Percentiles rank a stretch among this genome's conserved stretches.
Conservation (phyloP, 1,139 yeast genomes). For the Zygosaccharomyces sapae region DNA sequence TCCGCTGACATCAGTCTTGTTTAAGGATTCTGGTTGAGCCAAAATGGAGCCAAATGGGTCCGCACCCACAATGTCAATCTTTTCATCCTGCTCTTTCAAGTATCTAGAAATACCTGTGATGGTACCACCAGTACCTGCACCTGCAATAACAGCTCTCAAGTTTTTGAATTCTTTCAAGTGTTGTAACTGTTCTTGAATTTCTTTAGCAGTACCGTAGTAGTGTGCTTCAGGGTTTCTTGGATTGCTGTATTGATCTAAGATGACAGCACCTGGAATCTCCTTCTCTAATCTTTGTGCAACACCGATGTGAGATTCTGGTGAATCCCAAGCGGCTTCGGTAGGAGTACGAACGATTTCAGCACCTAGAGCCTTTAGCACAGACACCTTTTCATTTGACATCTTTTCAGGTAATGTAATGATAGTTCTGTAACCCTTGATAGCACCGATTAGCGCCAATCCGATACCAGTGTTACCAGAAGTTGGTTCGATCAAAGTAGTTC, state of each 20-base stretch:
- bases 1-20: slow-evolving; percentile 49
- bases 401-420: slow-evolving; percentile 88
- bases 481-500: slow-evolving; percentile 78
- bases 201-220: slow-evolving; percentile 79
- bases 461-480: slow-evolving; percentile 89
- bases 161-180: slow-evolving; percentile 51
- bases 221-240: slow-evolving; percentile 80
- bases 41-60: slow-evolving; percentile 86
- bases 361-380: slow-evolving; percentile 83
- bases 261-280: slow-evolving; percentile 83
- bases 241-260: slow-evolving; percentile 79
- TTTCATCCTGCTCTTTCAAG: slow-evolving; percentile 65
- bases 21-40: slow-evolving; percentile 75
- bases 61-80: slow-evolving; percentile 67
- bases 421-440: slow-evolving; percentile 81
- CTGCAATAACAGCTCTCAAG: slow-evolving; percentile 74
- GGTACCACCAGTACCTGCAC: slow-evolving; percentile 92
- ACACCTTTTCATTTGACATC: slow-evolving; percentile 88
- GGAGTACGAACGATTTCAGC: slow-evolving; percentile 92
- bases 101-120: slow-evolving; percentile 79
- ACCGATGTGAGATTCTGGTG: slow-evolving; percentile 89
- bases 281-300: slow-evolving; percentile 77
- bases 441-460: slow-evolving; percentile 83
- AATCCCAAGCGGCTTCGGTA: slow-evolving; percentile 90
- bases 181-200: slow-evolving; percentile 68